Base-by-base conservation (phyloP, 2,329 filamentous ascomycete genomes). In the Hyphodiscus sp. region DNA sequence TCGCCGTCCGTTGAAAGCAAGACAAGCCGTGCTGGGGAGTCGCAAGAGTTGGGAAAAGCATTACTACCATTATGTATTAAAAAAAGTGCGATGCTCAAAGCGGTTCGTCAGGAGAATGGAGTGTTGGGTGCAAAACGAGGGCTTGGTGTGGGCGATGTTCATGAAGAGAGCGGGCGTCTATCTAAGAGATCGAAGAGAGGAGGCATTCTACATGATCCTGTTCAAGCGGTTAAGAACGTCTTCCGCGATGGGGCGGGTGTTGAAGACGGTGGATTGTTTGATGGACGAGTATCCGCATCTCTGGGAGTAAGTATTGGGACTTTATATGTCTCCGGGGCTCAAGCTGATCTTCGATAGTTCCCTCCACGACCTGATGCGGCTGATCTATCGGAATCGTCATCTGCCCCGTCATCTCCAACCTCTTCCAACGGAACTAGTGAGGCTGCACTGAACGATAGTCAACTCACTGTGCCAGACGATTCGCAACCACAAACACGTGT, bases 381-480 rank as follows among this genome's bases (percentile, higher is more conserved):
- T 20, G 23, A n/a, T 49, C 10, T 20, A 18, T 51, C 20, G 18
- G 20, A 19, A 20, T 55, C 45, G 29, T 47, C 43, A 44, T 26
- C 23, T 45, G 41, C 38, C 19, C 49, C 42, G 29, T 49, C 33
- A 16, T 56, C 60, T 19, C 47, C 53, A 13, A 16, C 43, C 20
- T 59, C 45, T 11, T 56, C 57, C 18, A 49, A 44, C 16, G 33
- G 11, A n/a, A 57, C 56, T 33, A 53, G 54, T 41, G 47, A 51
- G 23, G 43, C 48, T 41, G 59, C 41, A 33, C n/a, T 62, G 11
- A 57, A 63, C 30, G 60, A 62, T 41, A 65, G 61, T 19, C 49
- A 55, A 29, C 47, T 63, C 30, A 65, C 63, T 5, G 57, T 56
- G 42, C 61, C 60, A 29, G 61, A 63, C 44, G 54, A 57, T 41